Evolutionary conservation across 768 basidiomycete species (phyloP).

Genomic region (Psilocybe subaeruginosa): DNA sequence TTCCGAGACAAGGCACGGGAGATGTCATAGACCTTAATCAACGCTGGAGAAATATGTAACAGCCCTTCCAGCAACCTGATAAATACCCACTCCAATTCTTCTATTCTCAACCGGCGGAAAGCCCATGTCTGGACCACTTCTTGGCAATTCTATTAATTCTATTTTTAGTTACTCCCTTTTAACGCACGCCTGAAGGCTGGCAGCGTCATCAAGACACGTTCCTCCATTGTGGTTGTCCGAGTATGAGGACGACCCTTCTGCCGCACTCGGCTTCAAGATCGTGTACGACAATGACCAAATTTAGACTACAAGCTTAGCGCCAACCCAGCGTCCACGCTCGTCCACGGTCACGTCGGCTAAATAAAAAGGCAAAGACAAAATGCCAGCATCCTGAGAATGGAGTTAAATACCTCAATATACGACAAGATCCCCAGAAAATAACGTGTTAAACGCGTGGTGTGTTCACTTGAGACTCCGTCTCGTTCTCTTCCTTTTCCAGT

Average conservation of each 20-base stretch:
- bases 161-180: not conserved
- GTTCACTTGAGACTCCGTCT: too few relatives aligned
- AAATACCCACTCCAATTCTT: not conserved
- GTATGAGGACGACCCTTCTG: not conserved
- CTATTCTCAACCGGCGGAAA: not conserved
- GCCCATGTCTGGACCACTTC: not conserved
- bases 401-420: too few relatives aligned
- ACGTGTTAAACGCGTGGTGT: too few relatives aligned
- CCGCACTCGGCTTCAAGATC: not conserved
- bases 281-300: constrained; percentile 1
- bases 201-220: not conserved
- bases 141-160: not conserved
- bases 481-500: too few relatives aligned
- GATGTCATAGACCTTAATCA: too few relatives aligned
- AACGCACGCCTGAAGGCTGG: not conserved
- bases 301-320: not conserved
- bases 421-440: too few relatives aligned
- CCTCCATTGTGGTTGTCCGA: not conserved
- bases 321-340: not conserved
- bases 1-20: too few relatives aligned
- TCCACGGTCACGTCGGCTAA: not conserved
- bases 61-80: not conserved
- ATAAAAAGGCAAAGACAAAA: too few relatives aligned
- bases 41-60: too few relatives aligned
- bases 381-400: too few relatives aligned